phyloP scores from a whole-genome alignment of 805 yeast species.

The Lipomyces anomalus region DNA sequence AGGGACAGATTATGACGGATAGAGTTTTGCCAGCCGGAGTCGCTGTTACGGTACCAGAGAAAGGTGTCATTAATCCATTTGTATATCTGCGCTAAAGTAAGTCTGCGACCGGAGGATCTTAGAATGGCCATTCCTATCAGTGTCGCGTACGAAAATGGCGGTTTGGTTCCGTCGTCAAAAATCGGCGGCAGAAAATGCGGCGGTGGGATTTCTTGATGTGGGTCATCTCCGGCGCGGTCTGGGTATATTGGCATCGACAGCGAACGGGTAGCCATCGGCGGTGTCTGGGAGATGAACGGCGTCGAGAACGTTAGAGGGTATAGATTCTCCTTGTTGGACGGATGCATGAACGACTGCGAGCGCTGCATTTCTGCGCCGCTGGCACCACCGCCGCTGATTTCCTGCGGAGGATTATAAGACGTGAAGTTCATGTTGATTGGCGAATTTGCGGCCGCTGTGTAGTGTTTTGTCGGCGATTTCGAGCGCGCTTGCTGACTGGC shows the following conservation, averaged over 20 bases:
- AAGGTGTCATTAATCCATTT: slow-evolving; percentile 87
- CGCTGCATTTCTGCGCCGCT: background rate
- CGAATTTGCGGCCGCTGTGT: background rate
- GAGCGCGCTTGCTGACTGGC: background rate
- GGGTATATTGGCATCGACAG: background rate
- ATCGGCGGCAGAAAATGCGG: slow-evolving; percentile 41
- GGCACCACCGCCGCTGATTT: too few relatives aligned
- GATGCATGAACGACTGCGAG: background rate
- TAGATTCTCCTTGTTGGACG: background rate
- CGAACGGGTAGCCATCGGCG: background rate
- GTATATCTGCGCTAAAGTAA: slow-evolving; percentile 80
- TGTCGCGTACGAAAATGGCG: slow-evolving; percentile 91
- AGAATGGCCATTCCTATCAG: slow-evolving; percentile 89
- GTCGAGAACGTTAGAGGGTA: background rate
- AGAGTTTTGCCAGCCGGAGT: slow-evolving; percentile 96
- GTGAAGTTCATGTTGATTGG: too few relatives aligned
- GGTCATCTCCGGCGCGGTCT: background rate
- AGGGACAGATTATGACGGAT: slow-evolving; percentile 89
- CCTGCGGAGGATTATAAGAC: background rate
- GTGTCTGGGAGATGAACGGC: background rate
- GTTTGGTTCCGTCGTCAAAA: slow-evolving; percentile 60
- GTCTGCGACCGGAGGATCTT: slow-evolving; percentile 63
- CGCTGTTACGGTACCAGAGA: slow-evolving; percentile 72
- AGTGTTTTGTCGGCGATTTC: background rate
- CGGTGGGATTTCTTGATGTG: slow-evolving; percentile 30